Percentiles rank a stretch among this genome's conserved stretches.
These are phyloP conservation scores for Saccharomyces eubayanus DNA, from an alignment of 805 yeast species.

Conservation along the genomic window DNA sequence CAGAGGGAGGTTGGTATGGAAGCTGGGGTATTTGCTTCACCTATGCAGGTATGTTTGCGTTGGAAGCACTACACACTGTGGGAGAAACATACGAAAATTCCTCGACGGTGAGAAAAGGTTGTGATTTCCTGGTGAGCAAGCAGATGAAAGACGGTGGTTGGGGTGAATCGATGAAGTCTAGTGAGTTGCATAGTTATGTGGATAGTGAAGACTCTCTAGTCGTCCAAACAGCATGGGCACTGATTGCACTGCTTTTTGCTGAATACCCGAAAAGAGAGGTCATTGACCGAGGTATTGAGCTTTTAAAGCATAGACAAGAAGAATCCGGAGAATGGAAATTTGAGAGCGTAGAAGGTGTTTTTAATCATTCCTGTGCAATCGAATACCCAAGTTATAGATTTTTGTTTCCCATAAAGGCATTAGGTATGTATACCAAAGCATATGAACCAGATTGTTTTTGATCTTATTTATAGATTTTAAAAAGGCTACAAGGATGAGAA, in stretches of 20 bases:
- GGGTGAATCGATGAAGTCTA: conserved; percentile 90
- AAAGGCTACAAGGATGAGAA: neutral
- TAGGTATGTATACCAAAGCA: conserved; percentile 53
- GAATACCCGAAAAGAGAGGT: conserved; percentile 63
- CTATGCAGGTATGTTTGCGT: conserved; percentile 95
- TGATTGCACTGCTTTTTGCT: conserved; percentile 73
- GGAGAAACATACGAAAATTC: conserved; percentile 57
- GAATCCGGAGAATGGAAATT: conserved; percentile 76
- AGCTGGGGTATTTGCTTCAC: conserved; percentile 97
- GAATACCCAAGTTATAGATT: conserved; percentile 93
- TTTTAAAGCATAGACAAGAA: conserved; percentile 60
- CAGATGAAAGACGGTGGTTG: conserved; percentile 92
- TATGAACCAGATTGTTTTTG: conserved; percentile 2
- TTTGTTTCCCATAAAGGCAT: conserved; percentile 84
- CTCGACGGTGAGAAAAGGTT: conserved; percentile 58
- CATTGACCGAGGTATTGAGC: conserved; percentile 52
- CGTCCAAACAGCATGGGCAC: conserved; percentile 91
- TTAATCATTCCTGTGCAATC: conserved; percentile 88
- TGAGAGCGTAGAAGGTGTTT: conserved; percentile 89
- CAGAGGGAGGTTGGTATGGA: conserved; percentile 96
- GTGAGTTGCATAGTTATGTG: conserved; percentile 73
- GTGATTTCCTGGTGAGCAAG: conserved; percentile 70
- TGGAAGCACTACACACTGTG: conserved; percentile 77
- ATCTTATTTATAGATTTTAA: neutral
- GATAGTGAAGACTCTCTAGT: conserved; percentile 53